Conservation (phyloP, 345 rosid species). For the Citrus trifoliata region DNA sequence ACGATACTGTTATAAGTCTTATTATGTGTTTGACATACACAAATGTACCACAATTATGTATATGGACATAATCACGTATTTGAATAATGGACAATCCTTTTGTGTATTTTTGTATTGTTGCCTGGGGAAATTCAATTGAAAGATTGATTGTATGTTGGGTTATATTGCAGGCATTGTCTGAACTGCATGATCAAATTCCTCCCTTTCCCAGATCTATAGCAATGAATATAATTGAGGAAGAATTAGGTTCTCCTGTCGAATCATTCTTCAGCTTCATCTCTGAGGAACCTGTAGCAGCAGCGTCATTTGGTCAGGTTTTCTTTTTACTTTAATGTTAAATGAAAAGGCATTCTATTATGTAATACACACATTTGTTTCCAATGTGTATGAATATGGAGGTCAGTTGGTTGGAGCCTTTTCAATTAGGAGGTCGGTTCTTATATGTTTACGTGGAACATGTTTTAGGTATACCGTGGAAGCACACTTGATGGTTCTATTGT, state of each 20-base stretch:
- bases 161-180: slow-evolving; percentile 80
- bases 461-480: slow-evolving; percentile 75
- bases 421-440: not conserved
- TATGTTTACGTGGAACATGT: slow-evolving; percentile 16
- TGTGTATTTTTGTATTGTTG: not conserved
- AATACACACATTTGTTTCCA: not conserved
- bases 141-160: slow-evolving; percentile 6
- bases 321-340: not conserved
- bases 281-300: slow-evolving; percentile 88
- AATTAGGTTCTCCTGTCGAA: slow-evolving; percentile 70
- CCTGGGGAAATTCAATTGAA: not conserved
- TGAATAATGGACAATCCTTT: not conserved
- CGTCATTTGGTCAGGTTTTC: slow-evolving; percentile 95
- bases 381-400: not conserved
- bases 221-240: slow-evolving; percentile 80
- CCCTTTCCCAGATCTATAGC: slow-evolving; percentile 75
- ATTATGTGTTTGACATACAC: not conserved
- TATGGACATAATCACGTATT: not conserved
- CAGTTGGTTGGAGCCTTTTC: slow-evolving; percentile 1
- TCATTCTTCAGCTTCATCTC: slow-evolving; percentile 71
- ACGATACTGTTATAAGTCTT: not conserved
- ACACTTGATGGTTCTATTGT: slow-evolving; percentile 74
- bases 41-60: not conserved
- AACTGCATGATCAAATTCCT: slow-evolving; percentile 84
- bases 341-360: not conserved